Evolutionary conservation across 768 basidiomycete species (phyloP).

Genomic region (Boletus rex-veris): DNA sequence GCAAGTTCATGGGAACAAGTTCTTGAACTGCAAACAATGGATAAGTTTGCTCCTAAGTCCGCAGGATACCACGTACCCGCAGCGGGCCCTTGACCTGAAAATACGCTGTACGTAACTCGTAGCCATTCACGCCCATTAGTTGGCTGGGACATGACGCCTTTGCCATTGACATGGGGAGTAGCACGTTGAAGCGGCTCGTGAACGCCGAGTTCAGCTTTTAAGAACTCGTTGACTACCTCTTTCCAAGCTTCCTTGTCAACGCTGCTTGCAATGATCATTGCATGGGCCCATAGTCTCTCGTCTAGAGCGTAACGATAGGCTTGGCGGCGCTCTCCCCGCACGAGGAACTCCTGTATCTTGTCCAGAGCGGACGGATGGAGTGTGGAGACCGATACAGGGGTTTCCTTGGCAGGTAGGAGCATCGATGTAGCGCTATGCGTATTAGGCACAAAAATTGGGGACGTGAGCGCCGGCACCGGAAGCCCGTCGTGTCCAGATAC

Average conservation of each 20-base stretch:
- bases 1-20: slow-evolving; percentile 55
- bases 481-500: slow-evolving; percentile 22
- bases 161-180: slow-evolving; percentile 17
- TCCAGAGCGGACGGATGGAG: slow-evolving; percentile 65
- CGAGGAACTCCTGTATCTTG: slow-evolving; percentile 73
- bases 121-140: slow-evolving; percentile 66
- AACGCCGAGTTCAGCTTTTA: slow-evolving; percentile 66
- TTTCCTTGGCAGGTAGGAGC: slow-evolving; percentile 38
- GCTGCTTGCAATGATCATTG: slow-evolving; percentile 89
- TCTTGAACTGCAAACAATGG: slow-evolving; percentile 58
- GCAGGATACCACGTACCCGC: slow-evolving; percentile 47
- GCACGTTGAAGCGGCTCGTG: slow-evolving; percentile 27
- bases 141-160: slow-evolving; percentile 19
- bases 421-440: slow-evolving; percentile 13
- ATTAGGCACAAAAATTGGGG: slow-evolving; percentile 22
- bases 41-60: slow-evolving; percentile 1
- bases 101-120: slow-evolving; percentile 76
- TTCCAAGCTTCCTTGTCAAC: slow-evolving; percentile 94
- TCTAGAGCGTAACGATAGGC: slow-evolving; percentile 89
- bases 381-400: slow-evolving; percentile 53
- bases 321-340: slow-evolving; percentile 79
- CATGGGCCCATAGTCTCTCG: slow-evolving; percentile 91
- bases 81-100: slow-evolving; percentile 77
- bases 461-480: slow-evolving; percentile 31
- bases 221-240: slow-evolving; percentile 82